These are phyloP conservation scores for Naumovozyma castellii DNA, from an alignment of 805 yeast genomes.

Conservation along the genomic window DNA sequence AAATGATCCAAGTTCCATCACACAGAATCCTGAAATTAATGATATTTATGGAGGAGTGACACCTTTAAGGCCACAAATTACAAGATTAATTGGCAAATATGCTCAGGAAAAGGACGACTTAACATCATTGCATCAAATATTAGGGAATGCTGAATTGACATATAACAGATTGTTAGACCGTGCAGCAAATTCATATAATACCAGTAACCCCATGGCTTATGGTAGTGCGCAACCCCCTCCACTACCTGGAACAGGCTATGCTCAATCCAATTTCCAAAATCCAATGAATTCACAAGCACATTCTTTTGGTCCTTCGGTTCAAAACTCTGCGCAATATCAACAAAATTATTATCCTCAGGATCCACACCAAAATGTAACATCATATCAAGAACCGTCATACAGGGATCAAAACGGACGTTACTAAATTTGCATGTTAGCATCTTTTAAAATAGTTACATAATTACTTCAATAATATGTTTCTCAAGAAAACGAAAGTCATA, in stretches of 20 bases:
- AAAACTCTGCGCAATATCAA: too few relatives aligned
- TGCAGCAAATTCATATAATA: conserved; percentile 25
- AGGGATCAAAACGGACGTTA: too few relatives aligned
- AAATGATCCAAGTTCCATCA: conserved; percentile 29
- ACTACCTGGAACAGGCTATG: background rate
- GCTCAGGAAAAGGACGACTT: conserved; percentile 71
- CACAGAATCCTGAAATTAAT: conserved; percentile 60
- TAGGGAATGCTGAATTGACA: conserved; percentile 55
- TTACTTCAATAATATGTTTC: too few relatives aligned
- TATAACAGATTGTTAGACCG: conserved; percentile 65
- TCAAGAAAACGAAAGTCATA: too few relatives aligned
- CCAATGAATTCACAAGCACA: too few relatives aligned
- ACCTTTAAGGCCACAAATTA: conserved; percentile 65
- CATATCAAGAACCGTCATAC: background rate
- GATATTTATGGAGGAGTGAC: conserved; percentile 61
- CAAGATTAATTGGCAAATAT: conserved; percentile 68
- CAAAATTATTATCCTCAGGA: background rate
- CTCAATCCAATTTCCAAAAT: background rate
- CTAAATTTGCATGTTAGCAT: too few relatives aligned
- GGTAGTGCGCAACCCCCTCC: too few relatives aligned
- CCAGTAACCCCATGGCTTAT: conserved; percentile 13
- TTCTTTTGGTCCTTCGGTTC: too few relatives aligned
- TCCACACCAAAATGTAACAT: background rate
- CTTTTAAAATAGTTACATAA: too few relatives aligned
- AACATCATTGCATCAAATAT: conserved; percentile 56